phyloP scores from a whole-genome alignment of 108 stramenopile species.

The Skeletonema potamos region DNA sequence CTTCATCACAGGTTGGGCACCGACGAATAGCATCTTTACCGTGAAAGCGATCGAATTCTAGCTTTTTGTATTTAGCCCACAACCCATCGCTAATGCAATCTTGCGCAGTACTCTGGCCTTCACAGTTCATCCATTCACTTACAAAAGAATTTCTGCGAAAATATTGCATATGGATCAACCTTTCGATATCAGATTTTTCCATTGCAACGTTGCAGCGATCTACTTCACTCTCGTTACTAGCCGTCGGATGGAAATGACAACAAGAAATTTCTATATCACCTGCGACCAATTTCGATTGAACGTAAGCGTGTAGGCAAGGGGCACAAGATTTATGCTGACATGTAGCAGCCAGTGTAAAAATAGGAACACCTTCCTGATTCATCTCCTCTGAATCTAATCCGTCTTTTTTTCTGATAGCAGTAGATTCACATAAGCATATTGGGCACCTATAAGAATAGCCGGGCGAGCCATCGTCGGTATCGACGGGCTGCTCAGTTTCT shows the following conservation, averaged over 20 bases:
- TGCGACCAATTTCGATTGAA: constrained; percentile 46
- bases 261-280: constrained; percentile 30
- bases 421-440: not conserved
- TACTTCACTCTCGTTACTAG: constrained; percentile 5
- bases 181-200: constrained; percentile 21
- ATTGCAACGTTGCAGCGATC: constrained; percentile 21
- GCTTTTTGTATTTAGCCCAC: constrained; percentile 45
- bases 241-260: constrained; percentile 13
- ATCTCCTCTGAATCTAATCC: not conserved
- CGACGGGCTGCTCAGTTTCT: not conserved
- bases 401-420: not conserved
- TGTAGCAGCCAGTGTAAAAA: not conserved
- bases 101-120: not conserved
- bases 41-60: constrained; percentile 41
- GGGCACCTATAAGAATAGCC: not conserved
- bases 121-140: not conserved
- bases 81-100: constrained; percentile 5
- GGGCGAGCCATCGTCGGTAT: not conserved
- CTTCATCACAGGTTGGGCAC: constrained; percentile 48
- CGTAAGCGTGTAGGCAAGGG: constrained; percentile 46
- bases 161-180: constrained; percentile 11
- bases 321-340: constrained; percentile 52
- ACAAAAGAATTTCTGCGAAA: not conserved
- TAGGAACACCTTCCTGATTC: not conserved
- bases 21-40: constrained; percentile 43